Percentiles rank a stretch among this genome's conserved stretches.
These are phyloP conservation scores for Pseudogymnoascus sp. DNA, from an alignment of 2,329 filamentous ascomycete species.

Conservation along the genomic window DNA sequence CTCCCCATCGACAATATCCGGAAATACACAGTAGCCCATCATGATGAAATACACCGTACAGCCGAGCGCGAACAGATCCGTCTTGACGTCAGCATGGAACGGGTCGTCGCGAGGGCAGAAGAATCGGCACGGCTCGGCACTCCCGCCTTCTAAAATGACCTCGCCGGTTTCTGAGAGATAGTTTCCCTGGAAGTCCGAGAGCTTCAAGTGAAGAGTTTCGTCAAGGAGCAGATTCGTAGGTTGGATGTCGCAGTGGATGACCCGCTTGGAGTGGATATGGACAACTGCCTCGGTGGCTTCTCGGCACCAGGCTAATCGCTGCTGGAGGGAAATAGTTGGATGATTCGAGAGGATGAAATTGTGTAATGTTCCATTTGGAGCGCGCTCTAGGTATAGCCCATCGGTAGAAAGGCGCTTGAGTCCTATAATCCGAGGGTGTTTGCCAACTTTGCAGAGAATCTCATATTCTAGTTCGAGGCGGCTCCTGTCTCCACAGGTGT, in stretches of 20 bases:
- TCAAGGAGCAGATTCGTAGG: slow-evolving; percentile 15
- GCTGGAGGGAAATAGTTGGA: background rate
- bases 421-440: slow-evolving; percentile 12
- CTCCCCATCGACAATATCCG: slow-evolving; percentile 16
- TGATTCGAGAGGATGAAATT: background rate
- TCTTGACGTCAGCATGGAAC: slow-evolving; percentile 12
- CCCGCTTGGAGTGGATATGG: slow-evolving; percentile 10
- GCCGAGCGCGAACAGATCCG: slow-evolving; percentile 19
- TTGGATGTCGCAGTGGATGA: slow-evolving; percentile 14
- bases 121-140: slow-evolving; percentile 12
- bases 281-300: slow-evolving; percentile 12
- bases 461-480: slow-evolving; percentile 15
- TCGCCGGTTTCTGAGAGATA: slow-evolving; percentile 14
- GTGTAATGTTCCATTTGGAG: slow-evolving; percentile 11
- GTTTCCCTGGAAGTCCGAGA: slow-evolving; percentile 15
- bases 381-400: slow-evolving; percentile 12
- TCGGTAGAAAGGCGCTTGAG: slow-evolving; percentile 9
- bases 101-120: slow-evolving; percentile 15
- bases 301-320: slow-evolving; percentile 5
- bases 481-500: slow-evolving; percentile 13
- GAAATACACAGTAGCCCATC: slow-evolving; percentile 15
- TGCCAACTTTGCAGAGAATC: slow-evolving; percentile 14
- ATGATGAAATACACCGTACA: slow-evolving; percentile 20
- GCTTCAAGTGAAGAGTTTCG: slow-evolving; percentile 9
- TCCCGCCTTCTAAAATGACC: slow-evolving; percentile 12